Evolutionary conservation across 805 yeast genomes (phyloP).

Genomic region (Candida sakaeoensis): DNA sequence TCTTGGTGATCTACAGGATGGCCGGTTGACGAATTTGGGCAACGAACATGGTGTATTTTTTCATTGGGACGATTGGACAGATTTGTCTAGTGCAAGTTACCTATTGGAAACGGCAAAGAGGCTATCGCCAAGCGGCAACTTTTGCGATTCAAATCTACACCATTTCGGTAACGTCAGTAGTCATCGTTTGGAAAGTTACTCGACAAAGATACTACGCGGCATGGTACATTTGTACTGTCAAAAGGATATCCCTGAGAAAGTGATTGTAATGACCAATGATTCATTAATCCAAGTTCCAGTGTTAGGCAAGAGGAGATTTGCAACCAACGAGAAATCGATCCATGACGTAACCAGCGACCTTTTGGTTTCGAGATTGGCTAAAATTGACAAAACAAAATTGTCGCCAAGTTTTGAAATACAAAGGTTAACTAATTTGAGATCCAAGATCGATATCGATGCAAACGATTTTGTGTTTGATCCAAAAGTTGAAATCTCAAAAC

Average conservation of each 20-base stretch:
- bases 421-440: conserved; percentile 7
- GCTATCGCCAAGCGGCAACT: conserved; percentile 16
- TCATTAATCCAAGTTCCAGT: conserved; percentile 28
- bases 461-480: conserved; percentile 31
- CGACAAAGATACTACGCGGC: conserved; percentile 29
- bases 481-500: conserved; percentile 21
- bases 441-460: conserved; percentile 14
- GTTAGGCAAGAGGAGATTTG: conserved; percentile 21
- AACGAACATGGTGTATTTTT: conserved; percentile 23
- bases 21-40: conserved; percentile 1
- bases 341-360: conserved; percentile 3
- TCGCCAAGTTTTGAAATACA: conserved; percentile 6
- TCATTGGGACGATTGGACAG: conserved; percentile 43
- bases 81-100: conserved; percentile 21
- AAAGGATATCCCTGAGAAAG: conserved; percentile 24
- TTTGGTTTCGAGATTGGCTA: conserved; percentile 8
- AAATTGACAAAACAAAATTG: conserved; percentile 2
- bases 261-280: conserved; percentile 23
- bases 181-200: conserved; percentile 30
- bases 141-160: conserved; percentile 19
- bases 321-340: conserved; percentile 7
- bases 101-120: conserved; percentile 17
- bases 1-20: conserved; percentile 6
- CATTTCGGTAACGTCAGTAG: conserved; percentile 27
- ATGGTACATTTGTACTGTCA: conserved; percentile 32